Evolutionary conservation across 2,329 filamentous ascomycete genomes (phyloP).

Genomic region (Calonectria hongkongensis): DNA sequence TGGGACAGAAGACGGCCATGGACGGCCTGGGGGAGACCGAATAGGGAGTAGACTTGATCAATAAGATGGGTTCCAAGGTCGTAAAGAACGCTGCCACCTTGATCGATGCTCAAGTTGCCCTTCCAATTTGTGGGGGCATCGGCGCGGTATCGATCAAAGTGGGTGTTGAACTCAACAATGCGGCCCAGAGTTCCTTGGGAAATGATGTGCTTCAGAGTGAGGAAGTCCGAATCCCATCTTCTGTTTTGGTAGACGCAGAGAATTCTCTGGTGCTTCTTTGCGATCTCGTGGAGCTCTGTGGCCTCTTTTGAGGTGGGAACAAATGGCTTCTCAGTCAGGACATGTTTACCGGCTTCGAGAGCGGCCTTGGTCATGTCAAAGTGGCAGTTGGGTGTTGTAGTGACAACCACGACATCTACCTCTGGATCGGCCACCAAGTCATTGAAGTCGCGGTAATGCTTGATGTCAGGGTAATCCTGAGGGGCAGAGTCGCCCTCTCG

Average conservation of each 20-base stretch:
- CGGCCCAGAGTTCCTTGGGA: constrained; percentile 76
- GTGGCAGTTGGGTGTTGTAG: constrained; percentile 14
- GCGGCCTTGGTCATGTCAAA: constrained; percentile 16
- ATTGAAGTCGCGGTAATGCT: constrained; percentile 18
- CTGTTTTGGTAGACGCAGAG: constrained; percentile 84
- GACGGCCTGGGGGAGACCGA: constrained; percentile 11
- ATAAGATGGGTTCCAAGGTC: constrained; percentile 11
- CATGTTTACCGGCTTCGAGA: constrained; percentile 4
- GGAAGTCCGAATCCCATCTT: constrained; percentile 84
- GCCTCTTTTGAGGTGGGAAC: constrained; percentile 73
- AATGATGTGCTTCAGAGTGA: constrained; percentile 79
- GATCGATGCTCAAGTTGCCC: constrained; percentile 72
- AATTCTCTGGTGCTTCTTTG: constrained; percentile 68
- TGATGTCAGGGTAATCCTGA: constrained; percentile 1
- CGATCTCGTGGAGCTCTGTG: constrained; percentile 73
- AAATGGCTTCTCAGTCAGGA: constrained; percentile 18
- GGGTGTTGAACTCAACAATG: constrained; percentile 83
- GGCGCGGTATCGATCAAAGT: constrained; percentile 84
- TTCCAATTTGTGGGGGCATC: constrained; percentile 77
- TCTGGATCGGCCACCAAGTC: constrained; percentile 3
- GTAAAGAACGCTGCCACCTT: constrained; percentile 11
- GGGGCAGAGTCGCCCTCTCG: constrained; percentile 61
- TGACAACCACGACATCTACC: constrained; percentile 8
- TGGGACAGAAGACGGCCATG: neutral
- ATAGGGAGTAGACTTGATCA: constrained; percentile 15